Conservation (phyloP, 2,329 filamentous ascomycete species). For the Ceratocystis huliohia region DNA sequence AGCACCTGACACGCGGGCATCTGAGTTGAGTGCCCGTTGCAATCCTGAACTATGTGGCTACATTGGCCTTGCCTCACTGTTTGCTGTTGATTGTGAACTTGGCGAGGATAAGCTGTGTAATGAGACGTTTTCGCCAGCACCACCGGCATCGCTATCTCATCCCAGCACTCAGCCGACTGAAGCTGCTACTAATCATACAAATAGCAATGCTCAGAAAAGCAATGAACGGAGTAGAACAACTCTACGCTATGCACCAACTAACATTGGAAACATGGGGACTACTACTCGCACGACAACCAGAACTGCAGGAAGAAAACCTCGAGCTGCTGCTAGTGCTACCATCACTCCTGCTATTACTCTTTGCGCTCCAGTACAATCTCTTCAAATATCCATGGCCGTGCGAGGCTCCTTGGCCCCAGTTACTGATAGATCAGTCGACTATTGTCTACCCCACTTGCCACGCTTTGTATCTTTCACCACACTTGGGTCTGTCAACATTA, state of each 20-base stretch:
- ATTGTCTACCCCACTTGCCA: too few species aligned
- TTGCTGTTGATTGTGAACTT: background rate
- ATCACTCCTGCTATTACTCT: background rate
- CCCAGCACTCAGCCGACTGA: background rate
- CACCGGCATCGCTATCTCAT: background rate
- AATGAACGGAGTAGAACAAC: background rate
- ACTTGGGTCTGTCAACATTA: too few species aligned
- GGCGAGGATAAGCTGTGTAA: background rate
- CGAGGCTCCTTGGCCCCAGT: background rate
- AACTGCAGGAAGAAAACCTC: too few species aligned
- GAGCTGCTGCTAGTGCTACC: background rate
- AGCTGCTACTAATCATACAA: background rate
- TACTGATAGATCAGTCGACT: too few species aligned
- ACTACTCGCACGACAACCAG: background rate
- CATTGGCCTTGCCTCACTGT: background rate
- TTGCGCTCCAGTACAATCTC: background rate
- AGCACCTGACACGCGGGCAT: background rate
- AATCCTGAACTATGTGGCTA: background rate
- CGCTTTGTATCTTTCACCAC: too few species aligned
- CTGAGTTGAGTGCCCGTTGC: background rate
- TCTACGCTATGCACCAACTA: background rate
- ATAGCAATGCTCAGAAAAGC: background rate
- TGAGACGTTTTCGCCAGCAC: background rate
- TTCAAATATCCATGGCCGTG: background rate
- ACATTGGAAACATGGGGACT: background rate